These are phyloP conservation scores for Chaetoceros tenuissimus DNA, from an alignment of 108 stramenopile genomes.

Conservation along the genomic window DNA sequence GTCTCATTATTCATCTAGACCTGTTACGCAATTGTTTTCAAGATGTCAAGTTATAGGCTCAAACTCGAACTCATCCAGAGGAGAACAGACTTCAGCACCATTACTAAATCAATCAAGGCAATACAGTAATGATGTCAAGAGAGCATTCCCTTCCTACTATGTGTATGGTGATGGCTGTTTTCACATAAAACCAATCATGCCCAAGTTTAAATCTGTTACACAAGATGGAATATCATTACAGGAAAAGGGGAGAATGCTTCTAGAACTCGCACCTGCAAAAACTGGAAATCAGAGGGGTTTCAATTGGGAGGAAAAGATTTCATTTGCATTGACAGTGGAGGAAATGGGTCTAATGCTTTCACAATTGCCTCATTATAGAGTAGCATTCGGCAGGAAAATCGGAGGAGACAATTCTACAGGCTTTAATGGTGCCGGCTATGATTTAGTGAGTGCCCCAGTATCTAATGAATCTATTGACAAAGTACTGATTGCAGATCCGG, in stretches of 20 bases:
- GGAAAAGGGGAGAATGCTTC: constrained; percentile 33
- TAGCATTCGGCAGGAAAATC: constrained; percentile 30
- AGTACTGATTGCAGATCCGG: constrained; percentile 43
- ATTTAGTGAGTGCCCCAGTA: not conserved
- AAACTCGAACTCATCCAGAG: too few relatives aligned
- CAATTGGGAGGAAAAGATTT: constrained; percentile 19
- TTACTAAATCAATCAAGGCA: too few relatives aligned
- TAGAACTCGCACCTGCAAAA: constrained; percentile 33
- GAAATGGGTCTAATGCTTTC: constrained; percentile 41
- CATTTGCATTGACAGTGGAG: constrained; percentile 38
- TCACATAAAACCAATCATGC: constrained; percentile 34
- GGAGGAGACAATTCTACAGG: not conserved
- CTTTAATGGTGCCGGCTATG: constrained; percentile 6
- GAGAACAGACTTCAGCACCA: too few relatives aligned
- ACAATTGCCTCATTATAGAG: constrained; percentile 28
- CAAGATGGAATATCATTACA: not conserved
- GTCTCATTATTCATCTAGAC: too few relatives aligned
- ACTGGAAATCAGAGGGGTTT: constrained; percentile 11
- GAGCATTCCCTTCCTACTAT: constrained; percentile 46
- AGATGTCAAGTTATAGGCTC: too few relatives aligned
- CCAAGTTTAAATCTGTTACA: constrained; percentile 33
- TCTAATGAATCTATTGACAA: constrained; percentile 33
- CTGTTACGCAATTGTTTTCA: too few relatives aligned
- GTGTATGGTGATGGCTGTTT: constrained; percentile 38
- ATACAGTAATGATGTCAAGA: too few relatives aligned